Conservation (phyloP, 768 basidiomycete species). For the Sutorius australiensis region DNA sequence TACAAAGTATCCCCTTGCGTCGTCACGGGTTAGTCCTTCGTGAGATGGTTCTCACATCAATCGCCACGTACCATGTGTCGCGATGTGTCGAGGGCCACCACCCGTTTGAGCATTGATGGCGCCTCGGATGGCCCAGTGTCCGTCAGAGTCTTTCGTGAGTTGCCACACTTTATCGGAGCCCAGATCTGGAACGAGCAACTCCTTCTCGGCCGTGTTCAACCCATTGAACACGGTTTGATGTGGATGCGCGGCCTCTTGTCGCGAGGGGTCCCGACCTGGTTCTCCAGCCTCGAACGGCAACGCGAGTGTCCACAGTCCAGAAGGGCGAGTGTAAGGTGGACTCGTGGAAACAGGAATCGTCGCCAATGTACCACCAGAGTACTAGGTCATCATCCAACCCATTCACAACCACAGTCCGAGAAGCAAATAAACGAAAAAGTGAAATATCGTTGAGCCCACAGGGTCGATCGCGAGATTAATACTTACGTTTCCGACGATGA, state of each 20-base stretch:
- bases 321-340: conserved; percentile 41
- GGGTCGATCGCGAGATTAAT: background rate
- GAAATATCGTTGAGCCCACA: background rate
- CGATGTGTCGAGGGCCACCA: conserved; percentile 69
- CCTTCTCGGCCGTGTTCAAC: conserved; percentile 44
- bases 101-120: conserved; percentile 50
- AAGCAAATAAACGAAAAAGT: background rate
- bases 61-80: conserved; percentile 50
- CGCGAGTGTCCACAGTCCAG: conserved; percentile 34
- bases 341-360: conserved; percentile 52
- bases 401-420: background rate
- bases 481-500: conserved; percentile 74
- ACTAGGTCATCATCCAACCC: conserved; percentile 42
- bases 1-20: conserved; percentile 57
- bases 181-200: conserved; percentile 72
- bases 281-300: conserved; percentile 39
- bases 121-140: conserved; percentile 48
- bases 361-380: conserved; percentile 59
- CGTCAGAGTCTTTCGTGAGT: conserved; percentile 41
- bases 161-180: conserved; percentile 68
- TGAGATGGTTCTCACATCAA: background rate
- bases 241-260: conserved; percentile 73
- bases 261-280: conserved; percentile 57
- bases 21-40: background rate
- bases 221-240: conserved; percentile 57